Evolutionary conservation across 164 flowering plant genomes (phyloP), one percentile per base, ranked within the genome.

Genomic region (Stephania cephalantha): DNA sequence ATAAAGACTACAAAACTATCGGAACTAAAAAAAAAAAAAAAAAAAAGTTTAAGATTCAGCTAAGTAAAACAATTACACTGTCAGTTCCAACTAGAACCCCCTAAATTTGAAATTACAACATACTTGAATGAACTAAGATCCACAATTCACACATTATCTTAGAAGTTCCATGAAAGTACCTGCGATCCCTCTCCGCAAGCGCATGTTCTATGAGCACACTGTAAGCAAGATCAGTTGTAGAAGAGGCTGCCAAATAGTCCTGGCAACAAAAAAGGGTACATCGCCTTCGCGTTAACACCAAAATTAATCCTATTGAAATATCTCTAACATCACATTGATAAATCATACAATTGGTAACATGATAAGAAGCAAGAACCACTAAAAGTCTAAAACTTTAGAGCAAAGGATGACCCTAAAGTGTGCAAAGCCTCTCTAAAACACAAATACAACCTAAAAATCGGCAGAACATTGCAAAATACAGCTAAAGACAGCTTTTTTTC

Each of bases 181-280:
- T 94, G 82, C 98, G 98, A 66, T 94, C 98, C 81, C 93, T 88
- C 84, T 96, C 99, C 58, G 99, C 89, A 76, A 94, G 86, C 13
- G 99, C 90, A 79, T 96, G 99, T 64, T 96, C 99, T 72, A 96
- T 73, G 76, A 96, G 87, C 71, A 94, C 88, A 84, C 78, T 73
- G 75, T 92, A 96, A 45, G 99, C 97, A 80, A 91, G 71, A 80
- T 96, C 99, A 76, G 82, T 89, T 55, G 99, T 96, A 45, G 88
- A 50, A 63, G 88, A 75, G 69, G 87, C 64, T 22, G 95, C 91
- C 79, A 96, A 74, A 83, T 96, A 96, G 75, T 94, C 99, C 99
- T 96, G 90, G 80, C 76, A 89, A 64, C 12, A 48, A 74, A 75
- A 65, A 48, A 79, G 42, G 42, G 74, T 48, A 50, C 50, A 63